Evolutionary conservation across 441 rosid genomes (phyloP).

Genomic region (Bruguiera hainesii): DNA sequence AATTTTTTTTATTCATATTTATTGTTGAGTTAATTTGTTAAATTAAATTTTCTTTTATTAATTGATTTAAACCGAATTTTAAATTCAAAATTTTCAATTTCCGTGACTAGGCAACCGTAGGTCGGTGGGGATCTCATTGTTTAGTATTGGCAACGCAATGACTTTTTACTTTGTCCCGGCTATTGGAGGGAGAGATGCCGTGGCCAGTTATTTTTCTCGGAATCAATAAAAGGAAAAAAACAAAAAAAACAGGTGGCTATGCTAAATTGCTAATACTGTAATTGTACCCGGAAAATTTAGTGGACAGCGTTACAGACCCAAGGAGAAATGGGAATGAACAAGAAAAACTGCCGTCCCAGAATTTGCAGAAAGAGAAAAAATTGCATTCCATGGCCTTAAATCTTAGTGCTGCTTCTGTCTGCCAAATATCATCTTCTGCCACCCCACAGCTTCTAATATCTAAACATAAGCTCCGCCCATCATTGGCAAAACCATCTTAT

Average conservation of each 20-base stretch:
- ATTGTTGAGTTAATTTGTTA: too few relatives aligned
- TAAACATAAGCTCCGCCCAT: conserved; percentile 31
- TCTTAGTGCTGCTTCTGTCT: conserved; percentile 30
- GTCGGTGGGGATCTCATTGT: too few relatives aligned
- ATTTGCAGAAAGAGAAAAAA: not conserved
- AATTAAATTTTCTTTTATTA: too few relatives aligned
- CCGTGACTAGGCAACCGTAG: too few relatives aligned
- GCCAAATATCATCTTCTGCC: conserved; percentile 26
- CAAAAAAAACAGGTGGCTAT: not conserved
- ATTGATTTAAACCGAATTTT: too few relatives aligned
- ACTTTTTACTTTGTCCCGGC: too few relatives aligned
- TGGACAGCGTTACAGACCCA: not conserved
- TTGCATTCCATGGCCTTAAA: not conserved
- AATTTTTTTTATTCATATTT: too few relatives aligned
- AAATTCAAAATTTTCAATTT: too few relatives aligned
- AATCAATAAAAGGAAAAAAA: not conserved
- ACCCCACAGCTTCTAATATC: conserved; percentile 19
- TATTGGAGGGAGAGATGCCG: too few relatives aligned
- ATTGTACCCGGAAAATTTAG: not conserved
- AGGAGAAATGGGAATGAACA: not conserved
- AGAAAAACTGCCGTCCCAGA: not conserved
- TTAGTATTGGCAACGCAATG: too few relatives aligned
- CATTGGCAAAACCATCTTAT: conserved; percentile 24
- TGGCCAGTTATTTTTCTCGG: too few relatives aligned
- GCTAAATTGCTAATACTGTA: too few relatives aligned